Evolutionary conservation across 208 protist genomes (phyloP).

Genomic region (Willaertia magna): DNA sequence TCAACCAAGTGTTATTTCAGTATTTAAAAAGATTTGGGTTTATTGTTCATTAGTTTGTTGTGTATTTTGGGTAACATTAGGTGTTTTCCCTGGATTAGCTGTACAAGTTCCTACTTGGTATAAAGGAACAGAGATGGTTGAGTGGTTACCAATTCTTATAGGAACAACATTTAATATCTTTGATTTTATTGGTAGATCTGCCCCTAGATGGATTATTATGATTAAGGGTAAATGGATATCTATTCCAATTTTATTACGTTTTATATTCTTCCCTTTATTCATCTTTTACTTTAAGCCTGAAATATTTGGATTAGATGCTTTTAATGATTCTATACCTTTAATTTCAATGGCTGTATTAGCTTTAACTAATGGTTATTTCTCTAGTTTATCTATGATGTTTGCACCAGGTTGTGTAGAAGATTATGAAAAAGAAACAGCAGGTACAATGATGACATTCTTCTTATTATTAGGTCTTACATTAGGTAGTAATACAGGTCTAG

Average conservation of each 20-base stretch:
- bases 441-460: conserved; percentile 28
- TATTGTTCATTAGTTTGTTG: not conserved
- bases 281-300: not conserved
- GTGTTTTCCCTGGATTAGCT: not conserved
- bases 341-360: not conserved
- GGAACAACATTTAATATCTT: not conserved
- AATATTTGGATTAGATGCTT: not conserved
- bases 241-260: not conserved
- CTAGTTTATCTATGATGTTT: conserved; percentile 53
- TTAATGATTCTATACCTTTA: not conserved
- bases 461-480: conserved; percentile 12
- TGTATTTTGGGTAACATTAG: not conserved
- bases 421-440: conserved; percentile 16
- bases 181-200: conserved; percentile 4
- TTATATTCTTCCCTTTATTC: not conserved
- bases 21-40: conserved; percentile 2
- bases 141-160: not conserved
- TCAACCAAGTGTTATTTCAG: not conserved
- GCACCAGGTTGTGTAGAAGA: conserved; percentile 37
- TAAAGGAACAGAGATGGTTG: not conserved
- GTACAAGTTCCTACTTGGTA: not conserved
- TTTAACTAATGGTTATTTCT: conserved; percentile 60
- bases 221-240: not conserved
- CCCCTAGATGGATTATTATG: not conserved
- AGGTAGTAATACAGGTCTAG: conserved; percentile 1